phyloP scores from a whole-genome alignment of 108 stramenopile genomes.

The Discostella stelligeroides region DNA sequence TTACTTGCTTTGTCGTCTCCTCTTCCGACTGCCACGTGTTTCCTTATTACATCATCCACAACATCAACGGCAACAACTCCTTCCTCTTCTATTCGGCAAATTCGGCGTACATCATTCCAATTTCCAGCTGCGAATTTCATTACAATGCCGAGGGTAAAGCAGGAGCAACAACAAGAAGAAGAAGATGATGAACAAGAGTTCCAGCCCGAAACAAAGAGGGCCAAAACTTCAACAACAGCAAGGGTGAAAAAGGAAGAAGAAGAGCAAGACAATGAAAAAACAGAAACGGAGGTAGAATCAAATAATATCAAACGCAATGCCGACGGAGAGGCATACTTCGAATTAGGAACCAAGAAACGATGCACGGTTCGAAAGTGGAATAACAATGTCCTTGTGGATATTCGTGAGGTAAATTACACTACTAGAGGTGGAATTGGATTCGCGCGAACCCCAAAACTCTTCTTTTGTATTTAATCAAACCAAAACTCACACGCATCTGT shows the following conservation, averaged over 20 bases:
- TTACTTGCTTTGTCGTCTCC: neutral
- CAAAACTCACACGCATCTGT: neutral
- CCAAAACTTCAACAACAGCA: conserved; percentile 16
- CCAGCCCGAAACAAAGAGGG: conserved; percentile 16
- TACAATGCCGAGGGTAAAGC: conserved; percentile 17
- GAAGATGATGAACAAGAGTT: conserved; percentile 20
- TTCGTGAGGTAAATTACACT: conserved; percentile 65
- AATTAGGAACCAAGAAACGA: conserved; percentile 63
- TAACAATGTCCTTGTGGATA: conserved; percentile 67
- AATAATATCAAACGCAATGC: conserved; percentile 51
- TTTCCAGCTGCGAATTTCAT: conserved; percentile 4
- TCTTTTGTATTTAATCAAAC: neutral
- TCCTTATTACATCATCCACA: neutral
- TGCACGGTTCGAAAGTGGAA: conserved; percentile 73
- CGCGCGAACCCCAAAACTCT: neutral
- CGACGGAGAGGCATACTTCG: conserved; percentile 76
- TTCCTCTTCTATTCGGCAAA: neutral
- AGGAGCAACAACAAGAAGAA: neutral
- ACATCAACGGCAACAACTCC: neutral
- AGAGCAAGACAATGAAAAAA: conserved; percentile 7
- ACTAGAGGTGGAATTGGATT: neutral
- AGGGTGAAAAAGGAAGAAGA: neutral
- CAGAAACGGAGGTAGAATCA: conserved; percentile 10
- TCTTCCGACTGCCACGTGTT: neutral
- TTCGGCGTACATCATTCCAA: neutral